phyloP scores from a whole-genome alignment of 345 rosid genomes.

The Ceriops decandra region DNA sequence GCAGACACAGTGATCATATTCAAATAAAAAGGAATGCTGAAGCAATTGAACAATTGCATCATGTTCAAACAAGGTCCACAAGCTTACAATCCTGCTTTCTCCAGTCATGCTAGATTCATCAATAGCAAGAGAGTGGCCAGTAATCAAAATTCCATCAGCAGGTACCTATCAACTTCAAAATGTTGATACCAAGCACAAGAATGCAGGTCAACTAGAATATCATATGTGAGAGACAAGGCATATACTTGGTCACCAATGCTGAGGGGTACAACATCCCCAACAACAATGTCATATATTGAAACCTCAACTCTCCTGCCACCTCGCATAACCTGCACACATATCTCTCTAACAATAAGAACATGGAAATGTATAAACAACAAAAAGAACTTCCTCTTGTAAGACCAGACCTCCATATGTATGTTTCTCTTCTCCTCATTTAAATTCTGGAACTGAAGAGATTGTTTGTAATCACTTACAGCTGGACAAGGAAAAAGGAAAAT shows the following conservation, averaged over 20 bases:
- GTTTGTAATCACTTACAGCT: conserved; percentile 95
- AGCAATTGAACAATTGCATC: not conserved
- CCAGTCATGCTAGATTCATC: conserved; percentile 99
- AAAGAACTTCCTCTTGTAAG: not conserved
- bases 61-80: conserved; percentile 12
- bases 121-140: conserved; percentile 90
- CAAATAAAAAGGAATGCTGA: conserved; percentile 17
- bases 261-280: conserved; percentile 90
- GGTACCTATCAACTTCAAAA: conserved; percentile 57
- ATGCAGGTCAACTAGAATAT: not conserved
- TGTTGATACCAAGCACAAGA: not conserved
- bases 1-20: conserved; percentile 21
- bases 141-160: conserved; percentile 88
- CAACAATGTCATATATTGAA: conserved; percentile 90
- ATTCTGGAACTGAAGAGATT: conserved; percentile 97
- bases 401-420: conserved; percentile 79
- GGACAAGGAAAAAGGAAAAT: conserved; percentile 19
- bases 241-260: conserved; percentile 92
- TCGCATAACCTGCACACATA: conserved; percentile 60
- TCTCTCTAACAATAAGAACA: not conserved
- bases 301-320: conserved; percentile 82
- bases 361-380: not conserved
- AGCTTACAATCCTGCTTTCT: conserved; percentile 86
- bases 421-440: conserved; percentile 93
- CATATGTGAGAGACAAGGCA: not conserved